Percentiles rank a stretch among this genome's conserved stretches.
Conservation (phyloP, 176 grass and related monocot species). For the Dendrocalamus sinicus region DNA sequence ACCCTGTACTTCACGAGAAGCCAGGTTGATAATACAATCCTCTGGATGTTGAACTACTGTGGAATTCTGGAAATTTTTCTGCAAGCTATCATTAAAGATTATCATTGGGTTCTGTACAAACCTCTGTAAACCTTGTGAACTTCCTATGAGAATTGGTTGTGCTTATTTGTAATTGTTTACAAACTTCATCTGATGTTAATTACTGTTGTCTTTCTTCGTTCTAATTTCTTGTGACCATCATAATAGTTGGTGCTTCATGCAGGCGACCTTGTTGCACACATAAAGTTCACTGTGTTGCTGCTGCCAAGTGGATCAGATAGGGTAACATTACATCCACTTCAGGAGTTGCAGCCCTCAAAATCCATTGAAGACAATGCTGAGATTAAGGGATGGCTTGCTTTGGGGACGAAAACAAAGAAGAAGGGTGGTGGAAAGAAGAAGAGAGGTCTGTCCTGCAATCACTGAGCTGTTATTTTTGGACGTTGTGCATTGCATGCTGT, state of each 20-base stretch:
- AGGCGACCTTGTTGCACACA: slow-evolving; percentile 96
- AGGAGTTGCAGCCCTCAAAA: slow-evolving; percentile 59
- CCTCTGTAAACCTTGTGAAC: neutral
- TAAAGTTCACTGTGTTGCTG: slow-evolving; percentile 95
- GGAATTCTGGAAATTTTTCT: neutral
- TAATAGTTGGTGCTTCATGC: slow-evolving; percentile 35
- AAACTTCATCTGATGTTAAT: neutral
- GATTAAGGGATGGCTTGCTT: slow-evolving; percentile 92
- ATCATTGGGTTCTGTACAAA: neutral
- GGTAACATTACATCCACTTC: slow-evolving; percentile 76
- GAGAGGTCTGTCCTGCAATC: slow-evolving; percentile 55
- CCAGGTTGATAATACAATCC: slow-evolving; percentile 59
- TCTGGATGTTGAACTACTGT: neutral
- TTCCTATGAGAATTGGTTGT: neutral
- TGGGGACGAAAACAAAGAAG: slow-evolving; percentile 97
- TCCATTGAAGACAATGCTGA: slow-evolving; percentile 75
- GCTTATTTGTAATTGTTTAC: slow-evolving; percentile 24
- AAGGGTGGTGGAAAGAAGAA: slow-evolving; percentile 98
- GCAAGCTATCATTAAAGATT: neutral
- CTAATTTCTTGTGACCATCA: slow-evolving; percentile 1
- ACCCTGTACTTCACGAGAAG: slow-evolving; percentile 97
- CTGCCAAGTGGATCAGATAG: slow-evolving; percentile 91
- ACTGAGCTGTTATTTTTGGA: neutral
- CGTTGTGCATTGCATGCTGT: neutral
- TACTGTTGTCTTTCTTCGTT: neutral